Percentiles rank a stretch among this genome's conserved stretches.
These are phyloP conservation scores for Escallonia rubra DNA, from an alignment of 129 eudicot genomes.

Conservation along the genomic window DNA sequence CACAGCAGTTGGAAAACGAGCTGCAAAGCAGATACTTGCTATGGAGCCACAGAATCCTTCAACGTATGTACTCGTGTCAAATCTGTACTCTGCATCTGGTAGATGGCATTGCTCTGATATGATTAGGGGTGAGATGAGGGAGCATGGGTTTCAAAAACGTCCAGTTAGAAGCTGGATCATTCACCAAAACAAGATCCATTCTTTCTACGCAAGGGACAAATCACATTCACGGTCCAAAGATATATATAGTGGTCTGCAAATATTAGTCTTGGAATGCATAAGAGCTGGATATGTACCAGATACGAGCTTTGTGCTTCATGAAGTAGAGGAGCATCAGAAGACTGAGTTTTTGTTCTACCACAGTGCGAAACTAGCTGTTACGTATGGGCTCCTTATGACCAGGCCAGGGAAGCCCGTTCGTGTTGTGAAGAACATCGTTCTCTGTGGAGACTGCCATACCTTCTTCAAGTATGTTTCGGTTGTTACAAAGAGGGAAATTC, in stretches of 20 bases:
- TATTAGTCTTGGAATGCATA: slow-evolving; percentile 66
- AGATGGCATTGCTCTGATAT: slow-evolving; percentile 86
- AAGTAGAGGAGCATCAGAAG: slow-evolving; percentile 91
- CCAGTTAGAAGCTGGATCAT: slow-evolving; percentile 82
- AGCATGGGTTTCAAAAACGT: slow-evolving; percentile 56
- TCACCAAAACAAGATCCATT: slow-evolving; percentile 55
- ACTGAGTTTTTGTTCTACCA: slow-evolving; percentile 76
- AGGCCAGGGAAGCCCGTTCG: slow-evolving; percentile 48
- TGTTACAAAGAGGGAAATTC: slow-evolving; percentile 77
- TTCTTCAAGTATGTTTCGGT: slow-evolving; percentile 70
- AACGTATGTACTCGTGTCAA: slow-evolving; percentile 66
- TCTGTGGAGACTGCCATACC: slow-evolving; percentile 91
- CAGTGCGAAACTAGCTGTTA: slow-evolving; percentile 81
- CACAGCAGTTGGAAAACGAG: slow-evolving; percentile 49
- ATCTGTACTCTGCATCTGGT: slow-evolving; percentile 80
- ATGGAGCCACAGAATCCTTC: slow-evolving; percentile 71
- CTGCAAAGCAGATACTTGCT: slow-evolving; percentile 64
- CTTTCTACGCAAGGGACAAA: slow-evolving; percentile 71
- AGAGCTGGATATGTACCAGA: slow-evolving; percentile 83
- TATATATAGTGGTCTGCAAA: slow-evolving; percentile 61
- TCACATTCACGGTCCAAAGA: slow-evolving; percentile 66
- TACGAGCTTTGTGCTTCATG: slow-evolving; percentile 93
- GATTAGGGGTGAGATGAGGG: slow-evolving; percentile 71
- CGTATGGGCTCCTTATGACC: slow-evolving; percentile 62
- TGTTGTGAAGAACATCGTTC: slow-evolving; percentile 63